Base-by-base conservation (phyloP, 1,284 basidiomycete species). In the Schizopora paradoxa region DNA sequence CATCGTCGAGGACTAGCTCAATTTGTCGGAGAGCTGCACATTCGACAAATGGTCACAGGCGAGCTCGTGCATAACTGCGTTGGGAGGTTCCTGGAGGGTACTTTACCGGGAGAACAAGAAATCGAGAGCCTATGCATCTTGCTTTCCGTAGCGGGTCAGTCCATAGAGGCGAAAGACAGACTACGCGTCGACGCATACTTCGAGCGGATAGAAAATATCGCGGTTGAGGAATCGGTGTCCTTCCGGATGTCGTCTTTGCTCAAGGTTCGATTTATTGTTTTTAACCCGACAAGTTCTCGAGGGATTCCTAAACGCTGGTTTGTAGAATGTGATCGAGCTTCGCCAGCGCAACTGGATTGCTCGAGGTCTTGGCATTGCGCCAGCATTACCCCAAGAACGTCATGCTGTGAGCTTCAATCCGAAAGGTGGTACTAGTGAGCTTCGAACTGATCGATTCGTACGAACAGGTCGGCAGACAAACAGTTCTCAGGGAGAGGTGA, bases 21-120 rank as follows among this genome's bases (percentile, higher is more conserved):
- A 64, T 96, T 98, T 70, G 95, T 97, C 54, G 94, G 95, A 59
- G 94, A 98, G 70, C 73, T 97, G 49, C 98, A 92, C 85, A 97
- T 97, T 72, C 73, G 97, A 29, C 84, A 86, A 65, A 95, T 96
- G 90, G 72, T 96, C 45, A 91, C 89, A 33, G 88, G 91, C 66
- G 80, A 87, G 55, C 93, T 95, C 68, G 97, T 98, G 85, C 87
- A 93, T 67, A 83, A 91, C 61, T 97, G 93, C 72, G 83, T 97
- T 61, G 89, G 92, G 76, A 91, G 92, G 66, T 77, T 97, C 6
- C 74, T 97, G 18, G 78, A 83, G 52, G 95, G 96, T 61, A 86
- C 93, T 49, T 83, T 90, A 51, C 93, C 93, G 0, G 92, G 97
- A 61, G 95, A 98, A 67, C 94, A 97, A 68, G 93, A 97, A 61